Base-by-base conservation (phyloP, 768 basidiomycete genomes). In the Tylopilus intermedius region DNA sequence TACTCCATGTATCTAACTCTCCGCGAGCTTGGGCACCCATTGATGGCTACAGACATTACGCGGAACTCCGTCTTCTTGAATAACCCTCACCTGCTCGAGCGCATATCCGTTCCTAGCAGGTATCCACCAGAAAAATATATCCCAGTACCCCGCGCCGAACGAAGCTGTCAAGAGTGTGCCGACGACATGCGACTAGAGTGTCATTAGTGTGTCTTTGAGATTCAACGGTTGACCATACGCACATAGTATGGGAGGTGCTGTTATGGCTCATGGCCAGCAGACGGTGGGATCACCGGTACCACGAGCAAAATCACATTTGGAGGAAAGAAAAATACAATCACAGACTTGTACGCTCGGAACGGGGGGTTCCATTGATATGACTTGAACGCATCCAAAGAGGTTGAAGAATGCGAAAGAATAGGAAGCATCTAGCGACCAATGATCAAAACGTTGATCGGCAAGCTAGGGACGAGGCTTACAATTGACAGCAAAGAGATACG, bases 401-500 rank as follows among this genome's bases (percentile, higher is more conserved):
- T 87, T 84, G 59, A 86, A 76, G 21, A 86, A 62, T 1, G 80
- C 71, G 15, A 74, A 55, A 4, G 80, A 81, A 58, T 84, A 86
- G 0, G 82, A 81, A 2, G 76, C 74, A 15, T 81, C 84, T 87
- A 32, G 8, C 2, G 33, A 33, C 13, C 22, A 24, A 33, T 10
- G 35, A 26, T 52, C 18, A 54, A 47, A 13, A 14, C 27, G 21
- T 18, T 4, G 21, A 2, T 29, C 38, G 8, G 29, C 27, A 29
- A 44, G 18, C 50, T 35, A 26, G 29, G 22, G 18, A 47, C 10
- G 8, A 24, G 15, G 21, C 84, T 55, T 47, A 84, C 86, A 63
- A 60, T 80, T 85, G 51, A 86, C 74, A 59, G 83, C 74, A 67
- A 90, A 88, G 29, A 81, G 73, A 61, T 87, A 90, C 0, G 84